Percentiles rank a stretch among this genome's conserved stretches.
Evolutionary conservation across 805 yeast species (phyloP).

Genomic region (Lachancea sp.): DNA sequence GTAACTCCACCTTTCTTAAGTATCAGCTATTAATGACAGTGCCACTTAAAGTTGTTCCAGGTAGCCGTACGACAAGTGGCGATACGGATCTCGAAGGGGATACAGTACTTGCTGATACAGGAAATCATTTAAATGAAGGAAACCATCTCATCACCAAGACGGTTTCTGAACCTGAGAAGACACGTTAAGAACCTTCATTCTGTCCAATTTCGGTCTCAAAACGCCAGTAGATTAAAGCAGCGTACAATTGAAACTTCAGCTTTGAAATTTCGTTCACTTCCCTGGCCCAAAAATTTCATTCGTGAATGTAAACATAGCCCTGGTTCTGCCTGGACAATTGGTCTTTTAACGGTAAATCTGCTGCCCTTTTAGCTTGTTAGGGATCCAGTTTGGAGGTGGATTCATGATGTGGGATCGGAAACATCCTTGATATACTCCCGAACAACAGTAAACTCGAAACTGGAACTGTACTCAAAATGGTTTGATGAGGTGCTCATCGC

Average conservation of each 20-base stretch:
- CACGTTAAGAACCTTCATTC: slow-evolving; percentile 2
- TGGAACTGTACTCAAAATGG: not conserved
- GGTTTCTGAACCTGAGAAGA: slow-evolving; percentile 1
- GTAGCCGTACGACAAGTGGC: not conserved
- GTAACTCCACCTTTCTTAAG: not conserved
- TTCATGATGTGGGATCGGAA: not conserved
- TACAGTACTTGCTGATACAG: not conserved
- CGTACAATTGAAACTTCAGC: not conserved
- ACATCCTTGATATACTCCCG: slow-evolving; percentile 1
- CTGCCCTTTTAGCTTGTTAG: not conserved
- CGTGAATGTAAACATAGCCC: slow-evolving; percentile 1
- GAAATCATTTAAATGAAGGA: not conserved
- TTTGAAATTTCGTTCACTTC: not conserved
- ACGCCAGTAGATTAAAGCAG: not conserved
- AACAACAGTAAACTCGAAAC: not conserved
- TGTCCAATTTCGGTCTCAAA: not conserved
- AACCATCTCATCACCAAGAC: not conserved
- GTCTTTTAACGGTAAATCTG: not conserved
- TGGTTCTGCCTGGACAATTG: not conserved
- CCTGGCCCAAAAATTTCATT: not conserved
- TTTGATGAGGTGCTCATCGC: not conserved
- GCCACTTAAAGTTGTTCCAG: not conserved
- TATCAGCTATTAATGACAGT: not conserved
- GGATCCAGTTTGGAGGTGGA: not conserved
- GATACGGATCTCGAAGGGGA: not conserved